Base-by-base conservation (phyloP, 1,139 yeast genomes). In the Geotrichum aggregatum region DNA sequence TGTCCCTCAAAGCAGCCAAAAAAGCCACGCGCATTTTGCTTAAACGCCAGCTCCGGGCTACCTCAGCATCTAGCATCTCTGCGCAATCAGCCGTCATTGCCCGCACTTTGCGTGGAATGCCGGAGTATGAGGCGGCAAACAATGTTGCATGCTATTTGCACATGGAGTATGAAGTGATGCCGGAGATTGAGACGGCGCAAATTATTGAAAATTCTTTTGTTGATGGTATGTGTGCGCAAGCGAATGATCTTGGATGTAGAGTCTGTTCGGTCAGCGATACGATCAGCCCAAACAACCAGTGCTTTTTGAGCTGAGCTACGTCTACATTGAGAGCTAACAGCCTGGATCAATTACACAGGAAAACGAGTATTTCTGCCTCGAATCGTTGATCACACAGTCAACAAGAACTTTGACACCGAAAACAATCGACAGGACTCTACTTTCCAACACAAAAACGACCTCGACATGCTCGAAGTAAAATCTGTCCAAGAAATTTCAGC, bases 71-170 rank as follows among this genome's bases (percentile, higher is more conserved):
- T 5, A 54, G 50, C 11, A 55, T 66, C 30, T 24, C 33, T 11
- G 14, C 19, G 1, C 69, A 67, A 42, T 65, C 76, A 4, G 31
- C 47, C 4, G 54, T 59, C 14, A 67, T 76, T 3, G 63, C 69
- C 3, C 54, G 59, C 0, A 62, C 60, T 1, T 59, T 82, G n/a
- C 48, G 68, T 6, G 41, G 56, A 1, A 64, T 73, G 36, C 72
- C 73, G 0, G 69, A 65, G 43, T 80, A 81, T 59, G 58, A 66
- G 47, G 50, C 60, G 1, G 79, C 88, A 0, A 61, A 62, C n/a
- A 71, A 66, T 10, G 66, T 87, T 1, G 94, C 83, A 0, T 62
- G 83, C 31, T 86, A 78, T 60, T 77, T 85, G 82, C 80, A 76
- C 63, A 81, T 86, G 86, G 83, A 82, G 1, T 61, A 68, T 22